Evolutionary conservation across 257 asterid genomes (phyloP), one percentile per base, ranked within the genome.

Genomic region (Thymus quinquecostatus): DNA sequence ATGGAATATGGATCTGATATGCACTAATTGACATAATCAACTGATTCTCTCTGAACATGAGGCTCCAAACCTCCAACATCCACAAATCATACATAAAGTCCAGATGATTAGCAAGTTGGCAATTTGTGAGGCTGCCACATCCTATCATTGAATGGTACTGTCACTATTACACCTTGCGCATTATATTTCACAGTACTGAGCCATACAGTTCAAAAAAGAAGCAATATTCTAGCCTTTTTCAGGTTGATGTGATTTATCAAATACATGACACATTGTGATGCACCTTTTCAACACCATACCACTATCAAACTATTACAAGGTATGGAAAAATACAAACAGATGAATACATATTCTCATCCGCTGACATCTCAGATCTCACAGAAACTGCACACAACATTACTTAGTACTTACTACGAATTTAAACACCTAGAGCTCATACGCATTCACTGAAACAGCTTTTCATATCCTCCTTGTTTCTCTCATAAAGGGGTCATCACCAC

Each of bases 11-110:
- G 74, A 64, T 57, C 43, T 2, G 41, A 12, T 41, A 28, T 21
- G 65, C 70, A 72, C 53, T 33, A 29, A 43, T 64, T 41, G 32
- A 68, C 66, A 71, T 55, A 45, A 32, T 29, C 68, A 41, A 68
- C 44, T 38, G 79, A 47, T 60, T 44, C 10, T 76, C 61, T 55
- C 62, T n/a, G 7, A 29, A 68, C 53, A 47, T 36, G 40, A 68
- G 73, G 68, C 29, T 40, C 51, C 38, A 54, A 49, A 7, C 41
- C 41, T 38, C 41, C 41, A 38, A 38, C 33, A 47, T 60, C 47
- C 56, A 61, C 7, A 12, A 27, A 8, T 21, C 40, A 45, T 43
- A 49, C 27, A 62, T 47, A 69, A 61, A 53, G 62, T 33, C n/a
- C 57, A 65, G 57, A 63, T 41, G 48, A 21, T 11, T 11, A 59